A percentile compares a stretch with the other conserved stretches of the same genome.
These are phyloP conservation scores for Xerocomellus chrysenteron DNA, from an alignment of 768 basidiomycete genomes.

Conservation along the genomic window DNA sequence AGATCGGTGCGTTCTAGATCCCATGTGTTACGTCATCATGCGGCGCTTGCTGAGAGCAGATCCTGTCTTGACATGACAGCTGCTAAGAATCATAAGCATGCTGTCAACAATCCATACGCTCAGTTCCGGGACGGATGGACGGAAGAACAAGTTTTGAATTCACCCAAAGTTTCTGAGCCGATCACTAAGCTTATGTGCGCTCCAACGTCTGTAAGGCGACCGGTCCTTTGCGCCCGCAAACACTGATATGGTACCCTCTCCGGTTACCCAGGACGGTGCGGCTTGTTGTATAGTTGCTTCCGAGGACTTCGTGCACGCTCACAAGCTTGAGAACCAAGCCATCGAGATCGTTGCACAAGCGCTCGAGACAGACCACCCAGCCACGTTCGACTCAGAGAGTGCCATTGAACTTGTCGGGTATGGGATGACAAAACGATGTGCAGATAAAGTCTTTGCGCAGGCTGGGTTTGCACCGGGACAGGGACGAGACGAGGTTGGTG, in stretches of 20 bases:
- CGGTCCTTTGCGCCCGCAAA: not conserved
- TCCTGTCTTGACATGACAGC: conserved; percentile 37
- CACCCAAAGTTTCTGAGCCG: conserved; percentile 64
- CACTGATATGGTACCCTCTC: not conserved
- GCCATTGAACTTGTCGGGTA: conserved; percentile 78
- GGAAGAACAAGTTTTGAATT: conserved; percentile 62
- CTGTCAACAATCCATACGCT: conserved; percentile 76
- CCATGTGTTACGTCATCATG: not conserved
- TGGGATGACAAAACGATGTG: conserved; percentile 64
- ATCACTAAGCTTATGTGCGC: conserved; percentile 83
- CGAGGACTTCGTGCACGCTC: conserved; percentile 69
- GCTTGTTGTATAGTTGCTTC: conserved; percentile 76
- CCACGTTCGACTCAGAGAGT: conserved; percentile 60
- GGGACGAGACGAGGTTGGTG: conserved; percentile 71
- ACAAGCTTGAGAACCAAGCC: conserved; percentile 77
- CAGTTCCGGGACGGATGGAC: conserved; percentile 79
- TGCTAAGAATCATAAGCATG: conserved; percentile 79
- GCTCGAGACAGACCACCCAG: conserved; percentile 61
- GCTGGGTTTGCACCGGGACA: conserved; percentile 64
- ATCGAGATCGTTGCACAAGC: conserved; percentile 72
- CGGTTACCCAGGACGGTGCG: conserved; percentile 55
- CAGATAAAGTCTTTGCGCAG: conserved; percentile 64
- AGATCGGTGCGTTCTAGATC: conserved; percentile 55
- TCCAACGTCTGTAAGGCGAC: conserved; percentile 65
- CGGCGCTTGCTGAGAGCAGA: not conserved